These are phyloP conservation scores for Trametes versicolor DNA, from an alignment of 1,284 basidiomycete species.

Conservation along the genomic window DNA sequence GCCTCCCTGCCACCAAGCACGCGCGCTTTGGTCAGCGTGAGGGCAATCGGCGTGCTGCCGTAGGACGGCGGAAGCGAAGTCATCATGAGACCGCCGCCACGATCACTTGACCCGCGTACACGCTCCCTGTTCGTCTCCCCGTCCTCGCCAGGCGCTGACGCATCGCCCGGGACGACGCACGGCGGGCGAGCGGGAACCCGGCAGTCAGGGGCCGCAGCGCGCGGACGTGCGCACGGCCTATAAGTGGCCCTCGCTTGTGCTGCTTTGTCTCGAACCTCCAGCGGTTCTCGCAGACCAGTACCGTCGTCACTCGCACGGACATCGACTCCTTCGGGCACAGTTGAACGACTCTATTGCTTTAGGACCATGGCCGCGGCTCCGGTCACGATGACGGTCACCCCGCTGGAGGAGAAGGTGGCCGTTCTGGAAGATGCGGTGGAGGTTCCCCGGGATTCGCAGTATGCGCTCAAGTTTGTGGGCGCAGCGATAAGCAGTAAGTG, in stretches of 20 bases:
- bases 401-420: conserved; percentile 36
- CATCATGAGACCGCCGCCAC: conserved; percentile 30
- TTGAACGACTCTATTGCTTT: not conserved
- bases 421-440: conserved; percentile 24
- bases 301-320: not conserved
- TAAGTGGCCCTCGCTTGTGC: conserved; percentile 3
- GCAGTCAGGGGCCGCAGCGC: conserved; percentile 11
- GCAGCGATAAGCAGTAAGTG: conserved; percentile 45
- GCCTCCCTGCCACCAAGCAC: conserved; percentile 6
- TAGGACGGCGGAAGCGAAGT: conserved; percentile 25
- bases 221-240: not conserved
- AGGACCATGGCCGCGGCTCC: conserved; percentile 23
- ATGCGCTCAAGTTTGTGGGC: conserved; percentile 45
- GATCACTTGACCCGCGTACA: conserved; percentile 30
- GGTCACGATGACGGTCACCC: conserved; percentile 28
- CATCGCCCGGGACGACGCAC: conserved; percentile 3
- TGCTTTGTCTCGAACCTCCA: not conserved
- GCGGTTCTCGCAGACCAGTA: not conserved
- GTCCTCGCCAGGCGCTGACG: conserved; percentile 3
- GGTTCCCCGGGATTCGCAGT: conserved; percentile 34
- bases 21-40: conserved; percentile 15
- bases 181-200: conserved; percentile 9
- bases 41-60: conserved; percentile 21
- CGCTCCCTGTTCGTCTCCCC: conserved; percentile 3
- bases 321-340: not conserved